Evolutionary conservation across 2,329 filamentous ascomycete species (phyloP), one percentile per base, ranked within the genome.

Genomic region (Corniculantispora saksenae): DNA sequence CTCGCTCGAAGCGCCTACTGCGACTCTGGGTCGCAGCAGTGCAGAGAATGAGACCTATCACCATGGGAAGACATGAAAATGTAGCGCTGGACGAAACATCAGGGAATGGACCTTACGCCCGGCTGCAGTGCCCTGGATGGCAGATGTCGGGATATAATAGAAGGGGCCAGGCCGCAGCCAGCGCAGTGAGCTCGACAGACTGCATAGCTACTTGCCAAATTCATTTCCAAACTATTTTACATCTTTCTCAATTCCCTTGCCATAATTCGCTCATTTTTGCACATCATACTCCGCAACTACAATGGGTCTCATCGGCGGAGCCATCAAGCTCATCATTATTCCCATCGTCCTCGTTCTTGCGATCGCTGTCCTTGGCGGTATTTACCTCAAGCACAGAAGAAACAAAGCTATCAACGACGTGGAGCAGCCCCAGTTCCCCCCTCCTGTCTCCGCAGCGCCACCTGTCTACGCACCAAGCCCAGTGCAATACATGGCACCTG

Each of bases 281-380:
- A 19, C 43, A 27, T 21, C 47, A 50, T 12, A 40, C 10, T 8
- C 43, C 43, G 15, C 23, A 29, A 2, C 12, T n/a, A 54, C 23
- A 29, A 55, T 62, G 38, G 60, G 60, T 54, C 48, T 61, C 35
- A 35, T 61, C 48, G 59, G 59, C 47, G 59, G 48, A 17, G 59
- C 59, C 15, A 61, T 61, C 60, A 62, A 62, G 60, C 35, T 62
- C 60, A 48, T 62, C 27, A 35, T 62, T 50, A 35, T 62, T 38
- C 60, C 60, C 38, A 55, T 62, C 35, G 6, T 62, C 25, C 10
- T 62, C 9, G 60, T 55, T 38, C 19, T 55, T n/a, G 60, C 38
- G 25, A 25, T 62, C 7, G 50, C 50, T 6, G 23, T 62, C 10
- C 35, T 62, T 10, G 51, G 50, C 27, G 60, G 50, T n/a, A 13